Conservation (phyloP, 2,329 filamentous ascomycete genomes). For the Didymellaceae sp. region DNA sequence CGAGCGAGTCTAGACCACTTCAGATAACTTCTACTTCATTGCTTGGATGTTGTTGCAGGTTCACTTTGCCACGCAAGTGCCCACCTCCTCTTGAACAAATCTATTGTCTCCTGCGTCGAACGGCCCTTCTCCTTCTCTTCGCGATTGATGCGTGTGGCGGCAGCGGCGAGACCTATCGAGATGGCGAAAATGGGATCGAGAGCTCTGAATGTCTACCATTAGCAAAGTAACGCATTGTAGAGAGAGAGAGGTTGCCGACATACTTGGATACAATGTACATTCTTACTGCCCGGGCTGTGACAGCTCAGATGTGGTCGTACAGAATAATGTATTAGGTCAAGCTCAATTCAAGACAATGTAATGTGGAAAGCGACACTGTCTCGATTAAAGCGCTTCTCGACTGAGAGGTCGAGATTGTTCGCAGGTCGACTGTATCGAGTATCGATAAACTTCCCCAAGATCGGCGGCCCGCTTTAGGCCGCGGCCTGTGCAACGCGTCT, state of each 20-base stretch:
- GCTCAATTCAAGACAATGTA: not conserved
- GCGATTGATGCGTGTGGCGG: conserved; percentile 49
- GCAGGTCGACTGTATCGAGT: conserved; percentile 8
- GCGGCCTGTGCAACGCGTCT: conserved; percentile 23
- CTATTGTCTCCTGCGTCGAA: conserved; percentile 46
- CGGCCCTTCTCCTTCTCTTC: conserved; percentile 58
- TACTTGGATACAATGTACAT: conserved; percentile 19
- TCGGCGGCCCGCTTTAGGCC: conserved; percentile 23
- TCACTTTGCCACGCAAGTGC: conserved; percentile 38
- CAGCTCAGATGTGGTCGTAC: not conserved
- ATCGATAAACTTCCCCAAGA: conserved; percentile 26
- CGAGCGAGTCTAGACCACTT: too few relatives aligned
- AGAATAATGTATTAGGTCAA: not conserved
- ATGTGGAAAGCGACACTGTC: too few relatives aligned
- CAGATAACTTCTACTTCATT: too few relatives aligned
- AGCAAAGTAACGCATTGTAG: too few relatives aligned
- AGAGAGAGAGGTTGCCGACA: not conserved
- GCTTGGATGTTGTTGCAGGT: not conserved
- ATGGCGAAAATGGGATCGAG: conserved; percentile 59
- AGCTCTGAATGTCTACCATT: conserved; percentile 37
- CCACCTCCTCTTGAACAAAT: conserved; percentile 50
- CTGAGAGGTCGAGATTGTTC: not conserved
- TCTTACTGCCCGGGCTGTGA: not conserved
- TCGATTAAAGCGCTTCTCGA: not conserved
- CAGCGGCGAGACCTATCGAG: conserved; percentile 55